Base-by-base conservation (phyloP, 2,329 filamentous ascomycete genomes). In the Cercospora sp. region DNA sequence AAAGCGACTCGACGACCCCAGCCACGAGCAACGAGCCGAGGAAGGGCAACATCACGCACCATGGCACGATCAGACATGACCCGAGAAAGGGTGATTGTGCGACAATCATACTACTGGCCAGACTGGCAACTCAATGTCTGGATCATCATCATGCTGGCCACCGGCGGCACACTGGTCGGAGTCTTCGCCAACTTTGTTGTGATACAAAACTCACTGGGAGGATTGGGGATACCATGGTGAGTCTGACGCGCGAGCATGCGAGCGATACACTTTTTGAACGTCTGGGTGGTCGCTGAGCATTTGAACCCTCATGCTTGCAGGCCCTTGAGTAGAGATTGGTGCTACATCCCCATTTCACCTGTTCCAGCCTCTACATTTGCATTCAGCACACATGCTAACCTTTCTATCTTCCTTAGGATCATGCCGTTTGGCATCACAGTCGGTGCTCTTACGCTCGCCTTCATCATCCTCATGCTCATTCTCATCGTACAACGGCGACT, bases 91-190 rank as follows among this genome's bases (percentile, higher is more conserved):
- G 79, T 83, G 20, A 78, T 83, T 58, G 80, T 83, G 42, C 80
- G 81, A 31, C 78, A 83, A 71, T 82, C 84, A 73, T 89, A 89
- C 80, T 85, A 84, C 80, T 90, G 87, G 87, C 87, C 87, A 2
- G 87, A 89, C 77, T 81, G 86, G 60, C 87, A 89, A 74, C 82
- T 90, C 71, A 89, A 89, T 74, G 78, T 88, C 74, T 90, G 87
- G 87, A 88, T 87, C 4, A 87, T 89, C 77, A 81, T 89, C 72
- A 87, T 89, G 76, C 81, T 89, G 16, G 84, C 83, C 0, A 84
- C 85, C 1, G 86, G 86, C 10, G 83, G 85, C 28, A 84, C 84
- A 63, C 84, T 87, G 64, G 79, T 89, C 1, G 87, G 87, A 7
- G 83, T 90, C 53, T 88, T 86, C 74, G 84, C 86, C 18, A 84